phyloP scores from a whole-genome alignment of 2,329 filamentous ascomycete species.

The Nemania sp. region DNA sequence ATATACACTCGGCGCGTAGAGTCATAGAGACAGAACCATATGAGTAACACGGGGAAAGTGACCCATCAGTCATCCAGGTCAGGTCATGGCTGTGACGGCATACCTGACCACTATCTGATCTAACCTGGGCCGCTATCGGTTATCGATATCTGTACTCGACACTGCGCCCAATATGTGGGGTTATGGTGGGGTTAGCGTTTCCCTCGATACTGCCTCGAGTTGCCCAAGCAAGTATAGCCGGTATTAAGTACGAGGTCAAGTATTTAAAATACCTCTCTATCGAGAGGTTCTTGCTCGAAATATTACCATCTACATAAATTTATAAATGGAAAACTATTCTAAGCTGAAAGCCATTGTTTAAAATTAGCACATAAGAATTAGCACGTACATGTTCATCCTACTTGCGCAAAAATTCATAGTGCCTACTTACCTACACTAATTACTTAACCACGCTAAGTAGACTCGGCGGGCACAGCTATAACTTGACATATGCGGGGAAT shows the following conservation, averaged over 20 bases:
- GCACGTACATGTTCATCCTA: too few species aligned
- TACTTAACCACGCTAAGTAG: background rate
- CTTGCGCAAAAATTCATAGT: too few species aligned
- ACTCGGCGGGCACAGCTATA: background rate
- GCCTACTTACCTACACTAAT: background rate
- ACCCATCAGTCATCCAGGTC: constrained; percentile 1
- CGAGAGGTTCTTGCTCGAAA: too few species aligned
- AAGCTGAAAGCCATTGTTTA: too few species aligned
- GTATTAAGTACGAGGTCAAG: background rate
- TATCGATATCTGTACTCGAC: constrained; percentile 18
- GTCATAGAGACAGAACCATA: constrained; percentile 28
- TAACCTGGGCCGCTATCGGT: constrained; percentile 27
- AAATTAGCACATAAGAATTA: too few species aligned
- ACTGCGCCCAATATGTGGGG: constrained; percentile 5
- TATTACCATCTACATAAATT: too few species aligned
- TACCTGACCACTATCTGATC: background rate
- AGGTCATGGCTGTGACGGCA: constrained; percentile 33
- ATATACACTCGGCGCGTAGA: constrained; percentile 21
- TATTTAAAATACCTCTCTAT: too few species aligned
- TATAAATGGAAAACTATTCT: too few species aligned
- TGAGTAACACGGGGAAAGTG: constrained; percentile 34
- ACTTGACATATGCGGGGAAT: background rate
- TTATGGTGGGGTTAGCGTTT: background rate
- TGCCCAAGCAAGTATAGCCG: background rate
- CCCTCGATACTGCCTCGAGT: too few species aligned